Evolutionary conservation across 2,329 filamentous ascomycete species (phyloP), one percentile per base, ranked within the genome.

Genomic region (Neofusicoccum sp.): DNA sequence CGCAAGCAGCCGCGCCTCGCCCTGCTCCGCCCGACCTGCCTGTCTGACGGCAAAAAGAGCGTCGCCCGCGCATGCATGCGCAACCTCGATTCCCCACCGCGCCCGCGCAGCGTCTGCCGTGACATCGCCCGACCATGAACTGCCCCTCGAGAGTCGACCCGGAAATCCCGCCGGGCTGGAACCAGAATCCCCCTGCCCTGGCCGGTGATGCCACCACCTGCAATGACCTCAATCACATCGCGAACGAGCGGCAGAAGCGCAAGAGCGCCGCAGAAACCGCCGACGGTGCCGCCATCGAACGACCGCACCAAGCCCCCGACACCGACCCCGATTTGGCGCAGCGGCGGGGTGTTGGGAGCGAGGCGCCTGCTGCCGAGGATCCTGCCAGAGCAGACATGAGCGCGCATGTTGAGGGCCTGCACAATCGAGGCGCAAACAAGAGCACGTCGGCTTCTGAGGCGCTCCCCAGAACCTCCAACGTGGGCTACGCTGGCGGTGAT

Each of bases 101-200:
- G 6, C 14, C 31, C n/a, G 14, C 31, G 6, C 31, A n/a, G 12
- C 37, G 48, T 50, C 48, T 33, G 3, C 22, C 3, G 54, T 45
- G 41, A 56, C 52, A 44, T 44, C 52, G 16, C 52, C 6, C 54
- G n/a, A 75, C 39, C 56, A 89, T 89, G 87, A 89, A 89, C 70
- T 88, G 86, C 72, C 86, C 87, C 63, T 88, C 86, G 5, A 80
- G 85, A 67, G 85, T 81, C 36, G 86, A 89, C 65, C 77, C 78
- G 9, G 81, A 85, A 63, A 78, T 80, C 34, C 73, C 80, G 56
- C 77, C 80, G 54, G 80, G 80, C 28, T 87, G 82, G 77, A 89
- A 89, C 70, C 87, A 89, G 74, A 88, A 80, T 66, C 87, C 87
- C 1, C 78, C 81, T 62, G 77, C 78, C 2, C 75, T 89, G 62